These are phyloP conservation scores for Colletotrichum tamarilloi DNA, from an alignment of 2,329 filamentous ascomycete genomes.

Conservation along the genomic window DNA sequence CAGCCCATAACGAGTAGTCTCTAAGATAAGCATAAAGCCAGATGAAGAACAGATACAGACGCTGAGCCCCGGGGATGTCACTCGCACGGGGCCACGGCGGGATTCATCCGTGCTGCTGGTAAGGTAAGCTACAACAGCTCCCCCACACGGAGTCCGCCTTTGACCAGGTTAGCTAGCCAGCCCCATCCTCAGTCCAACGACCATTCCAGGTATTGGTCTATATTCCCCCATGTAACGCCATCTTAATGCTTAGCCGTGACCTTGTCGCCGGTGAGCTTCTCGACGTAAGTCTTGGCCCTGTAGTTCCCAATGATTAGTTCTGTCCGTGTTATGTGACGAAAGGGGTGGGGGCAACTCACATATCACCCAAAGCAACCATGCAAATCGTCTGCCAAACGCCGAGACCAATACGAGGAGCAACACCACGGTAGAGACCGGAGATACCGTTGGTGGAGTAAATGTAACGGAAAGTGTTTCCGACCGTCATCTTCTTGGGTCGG, in stretches of 20 bases:
- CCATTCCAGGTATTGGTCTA: slow-evolving; percentile 32
- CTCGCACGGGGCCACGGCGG: slow-evolving; percentile 25
- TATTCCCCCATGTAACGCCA: slow-evolving; percentile 46
- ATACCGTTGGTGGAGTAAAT: slow-evolving; percentile 92
- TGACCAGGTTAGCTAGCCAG: slow-evolving; percentile 6
- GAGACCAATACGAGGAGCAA: slow-evolving; percentile 92
- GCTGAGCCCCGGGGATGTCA: slow-evolving; percentile 29
- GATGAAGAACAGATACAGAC: slow-evolving; percentile 28
- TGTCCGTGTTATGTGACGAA: neutral
- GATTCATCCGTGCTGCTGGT: neutral
- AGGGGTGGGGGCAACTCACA: slow-evolving; percentile 70
- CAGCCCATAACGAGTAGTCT: slow-evolving; percentile 9
- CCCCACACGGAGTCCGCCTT: slow-evolving; percentile 16
- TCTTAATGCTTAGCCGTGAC: slow-evolving; percentile 76
- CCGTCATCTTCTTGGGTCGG: slow-evolving; percentile 98
- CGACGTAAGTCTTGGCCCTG: slow-evolving; percentile 75
- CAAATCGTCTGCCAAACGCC: slow-evolving; percentile 99
- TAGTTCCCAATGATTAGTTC: slow-evolving; percentile 41
- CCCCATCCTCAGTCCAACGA: slow-evolving; percentile 5
- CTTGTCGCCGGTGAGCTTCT: slow-evolving; percentile 72
- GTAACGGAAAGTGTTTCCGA: slow-evolving; percentile 85
- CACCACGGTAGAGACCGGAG: slow-evolving; percentile 94
- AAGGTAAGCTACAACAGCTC: slow-evolving; percentile 7
- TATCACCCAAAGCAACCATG: slow-evolving; percentile 99
- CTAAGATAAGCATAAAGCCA: slow-evolving; percentile 18